Conservation (phyloP, 1,284 basidiomycete genomes). For the Nidula niveotomentosa region DNA sequence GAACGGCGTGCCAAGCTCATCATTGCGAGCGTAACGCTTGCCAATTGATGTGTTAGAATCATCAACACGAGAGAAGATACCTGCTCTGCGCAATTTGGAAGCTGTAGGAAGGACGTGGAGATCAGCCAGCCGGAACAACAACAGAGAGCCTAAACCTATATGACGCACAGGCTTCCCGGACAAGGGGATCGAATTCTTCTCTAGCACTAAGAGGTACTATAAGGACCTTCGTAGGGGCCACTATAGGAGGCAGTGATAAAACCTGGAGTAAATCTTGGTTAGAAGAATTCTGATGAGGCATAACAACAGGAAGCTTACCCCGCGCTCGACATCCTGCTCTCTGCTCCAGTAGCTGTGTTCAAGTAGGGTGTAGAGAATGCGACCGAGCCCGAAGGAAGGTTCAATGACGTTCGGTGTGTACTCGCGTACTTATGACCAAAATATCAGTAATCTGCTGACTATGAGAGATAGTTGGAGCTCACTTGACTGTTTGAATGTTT, state of each 20-base stretch:
- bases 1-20: slow-evolving; percentile 97
- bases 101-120: slow-evolving; percentile 45
- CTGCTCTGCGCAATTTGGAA: slow-evolving; percentile 82
- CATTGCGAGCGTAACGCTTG: slow-evolving; percentile 96
- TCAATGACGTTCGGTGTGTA: slow-evolving; percentile 98
- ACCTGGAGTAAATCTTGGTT: slow-evolving; percentile 48
- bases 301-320: slow-evolving; percentile 49
- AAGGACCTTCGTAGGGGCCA: slow-evolving; percentile 96
- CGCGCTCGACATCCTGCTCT: slow-evolving; percentile 88
- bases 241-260: slow-evolving; percentile 84
- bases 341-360: slow-evolving; percentile 98
- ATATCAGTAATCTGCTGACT: neutral
- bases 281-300: slow-evolving; percentile 9
- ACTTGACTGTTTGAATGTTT: slow-evolving; percentile 91
- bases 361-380: slow-evolving; percentile 92
- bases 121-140: neutral
- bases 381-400: slow-evolving; percentile 97
- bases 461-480: slow-evolving; percentile 26
- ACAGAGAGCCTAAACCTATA: neutral
- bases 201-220: slow-evolving; percentile 95
- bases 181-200: slow-evolving; percentile 82
- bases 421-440: slow-evolving; percentile 72
- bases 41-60: slow-evolving; percentile 96
- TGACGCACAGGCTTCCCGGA: slow-evolving; percentile 87
- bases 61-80: slow-evolving; percentile 92